A percentile compares a stretch with the other conserved stretches of the same genome.
Evolutionary conservation across 345 rosid genomes (phyloP).

Genomic region (Lagerstroemia speciosa): DNA sequence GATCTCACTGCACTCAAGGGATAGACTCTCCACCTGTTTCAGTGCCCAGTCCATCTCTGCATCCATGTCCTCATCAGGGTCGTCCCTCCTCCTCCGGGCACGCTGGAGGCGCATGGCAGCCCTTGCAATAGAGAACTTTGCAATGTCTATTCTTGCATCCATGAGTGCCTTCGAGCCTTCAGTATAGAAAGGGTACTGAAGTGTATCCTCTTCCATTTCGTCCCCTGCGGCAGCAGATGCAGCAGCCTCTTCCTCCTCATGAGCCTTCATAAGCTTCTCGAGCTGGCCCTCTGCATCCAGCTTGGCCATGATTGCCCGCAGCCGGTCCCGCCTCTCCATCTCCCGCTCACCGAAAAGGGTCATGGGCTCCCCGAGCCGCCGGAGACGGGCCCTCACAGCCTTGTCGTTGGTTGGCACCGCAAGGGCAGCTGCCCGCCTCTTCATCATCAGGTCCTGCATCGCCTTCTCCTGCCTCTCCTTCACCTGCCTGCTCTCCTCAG

Average conservation of each 20-base stretch:
- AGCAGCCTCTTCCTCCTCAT: conserved; percentile 74
- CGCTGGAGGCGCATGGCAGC: conserved; percentile 72
- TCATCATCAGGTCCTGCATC: conserved; percentile 66
- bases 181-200: conserved; percentile 72
- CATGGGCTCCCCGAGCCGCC: conserved; percentile 82
- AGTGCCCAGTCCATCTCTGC: conserved; percentile 77
- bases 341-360: conserved; percentile 92
- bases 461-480: conserved; percentile 90
- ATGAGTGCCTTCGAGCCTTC: conserved; percentile 69
- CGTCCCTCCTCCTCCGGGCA: conserved; percentile 60
- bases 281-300: conserved; percentile 74
- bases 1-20: conserved; percentile 75
- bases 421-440: conserved; percentile 80
- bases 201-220: conserved; percentile 54
- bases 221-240: conserved; percentile 33
- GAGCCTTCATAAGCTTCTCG: conserved; percentile 76
- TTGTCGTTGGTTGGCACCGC: conserved; percentile 97
- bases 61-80: conserved; percentile 89
- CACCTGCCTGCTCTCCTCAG: conserved; percentile 59
- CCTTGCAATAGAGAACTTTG: conserved; percentile 55
- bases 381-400: conserved; percentile 82
- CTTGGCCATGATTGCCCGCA: conserved; percentile 80
- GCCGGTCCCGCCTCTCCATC: conserved; percentile 93
- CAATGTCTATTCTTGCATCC: conserved; percentile 67
- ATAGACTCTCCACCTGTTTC: conserved; percentile 50